Percentiles rank a stretch among this genome's conserved stretches.
phyloP scores from a whole-genome alignment of 2,329 filamentous ascomycete genomes.

The Monosporascus cannonballus region DNA sequence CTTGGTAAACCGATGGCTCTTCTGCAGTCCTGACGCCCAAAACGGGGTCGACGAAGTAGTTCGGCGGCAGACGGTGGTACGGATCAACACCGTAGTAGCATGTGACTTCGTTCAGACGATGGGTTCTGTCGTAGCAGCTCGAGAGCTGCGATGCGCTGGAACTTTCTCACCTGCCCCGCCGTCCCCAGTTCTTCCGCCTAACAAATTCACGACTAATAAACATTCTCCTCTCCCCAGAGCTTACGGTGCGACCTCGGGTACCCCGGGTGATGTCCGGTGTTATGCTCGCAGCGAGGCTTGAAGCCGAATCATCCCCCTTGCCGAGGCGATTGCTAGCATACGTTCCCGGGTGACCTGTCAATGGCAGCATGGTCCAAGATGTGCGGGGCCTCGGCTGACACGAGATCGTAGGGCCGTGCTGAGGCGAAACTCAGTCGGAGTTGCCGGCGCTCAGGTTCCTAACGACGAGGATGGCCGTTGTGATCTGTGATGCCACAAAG shows the following conservation, averaged over 20 bases:
- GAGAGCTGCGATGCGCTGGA: not conserved
- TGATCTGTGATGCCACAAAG: not conserved
- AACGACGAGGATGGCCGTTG: not conserved
- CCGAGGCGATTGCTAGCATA: not conserved
- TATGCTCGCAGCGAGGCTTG: not conserved
- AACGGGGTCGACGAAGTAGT: not conserved
- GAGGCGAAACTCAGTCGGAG: not conserved
- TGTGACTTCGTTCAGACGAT: too few species aligned
- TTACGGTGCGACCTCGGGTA: not conserved
- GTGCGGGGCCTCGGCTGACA: not conserved
- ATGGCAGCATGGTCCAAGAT: not conserved
- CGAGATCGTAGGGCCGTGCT: not conserved
- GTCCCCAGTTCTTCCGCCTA: not conserved
- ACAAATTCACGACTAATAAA: not conserved
- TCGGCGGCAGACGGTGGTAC: not conserved
- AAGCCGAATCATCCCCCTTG: not conserved
- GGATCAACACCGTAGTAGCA: too few species aligned
- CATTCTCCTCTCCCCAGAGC: not conserved
- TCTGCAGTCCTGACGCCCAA: not conserved
- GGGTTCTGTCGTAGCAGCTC: not conserved
- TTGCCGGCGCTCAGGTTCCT: not conserved
- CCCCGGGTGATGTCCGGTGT: not conserved
- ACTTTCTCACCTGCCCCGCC: not conserved
- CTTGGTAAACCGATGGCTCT: not conserved
- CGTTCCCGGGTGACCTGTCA: not conserved